Evolutionary conservation across 148 eudicot genomes (phyloP).

Genomic region (Silene uniflora): DNA sequence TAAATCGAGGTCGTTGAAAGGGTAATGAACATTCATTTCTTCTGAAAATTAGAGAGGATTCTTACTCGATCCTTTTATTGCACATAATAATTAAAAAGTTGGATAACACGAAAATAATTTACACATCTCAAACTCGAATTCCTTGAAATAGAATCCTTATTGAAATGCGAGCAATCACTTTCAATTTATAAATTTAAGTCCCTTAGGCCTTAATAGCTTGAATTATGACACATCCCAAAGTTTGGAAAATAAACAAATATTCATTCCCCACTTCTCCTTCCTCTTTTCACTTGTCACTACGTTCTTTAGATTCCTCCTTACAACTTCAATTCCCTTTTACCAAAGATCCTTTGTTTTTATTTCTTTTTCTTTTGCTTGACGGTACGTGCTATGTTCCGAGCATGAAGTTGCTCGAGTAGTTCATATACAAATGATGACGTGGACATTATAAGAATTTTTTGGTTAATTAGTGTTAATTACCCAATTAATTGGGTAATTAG

Average conservation of each 20-base stretch:
- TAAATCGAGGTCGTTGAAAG: too few relatives aligned
- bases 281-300: background rate
- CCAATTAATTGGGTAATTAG: too few relatives aligned
- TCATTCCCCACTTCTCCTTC: constrained; percentile 4
- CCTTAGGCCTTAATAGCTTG: background rate
- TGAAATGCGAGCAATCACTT: constrained; percentile 26
- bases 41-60: too few relatives aligned
- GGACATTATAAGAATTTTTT: too few relatives aligned
- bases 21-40: too few relatives aligned
- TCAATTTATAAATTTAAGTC: constrained; percentile 3
- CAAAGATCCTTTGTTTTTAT: background rate
- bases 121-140: background rate
- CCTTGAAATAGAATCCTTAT: constrained; percentile 10
- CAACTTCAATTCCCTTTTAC: background rate
- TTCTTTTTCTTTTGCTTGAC: too few relatives aligned
- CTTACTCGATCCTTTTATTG: too few relatives aligned
- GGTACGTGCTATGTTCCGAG: too few relatives aligned
- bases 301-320: background rate
- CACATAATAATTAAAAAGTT: too few relatives aligned
- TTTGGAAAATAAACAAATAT: background rate
- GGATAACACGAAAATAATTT: background rate
- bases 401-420: too few relatives aligned
- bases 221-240: constrained; percentile 17
- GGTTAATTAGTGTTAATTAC: too few relatives aligned
- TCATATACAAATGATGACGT: too few relatives aligned